phyloP scores from a whole-genome alignment of 2,329 filamentous ascomycete species.

The Aureobasidium vineae region DNA sequence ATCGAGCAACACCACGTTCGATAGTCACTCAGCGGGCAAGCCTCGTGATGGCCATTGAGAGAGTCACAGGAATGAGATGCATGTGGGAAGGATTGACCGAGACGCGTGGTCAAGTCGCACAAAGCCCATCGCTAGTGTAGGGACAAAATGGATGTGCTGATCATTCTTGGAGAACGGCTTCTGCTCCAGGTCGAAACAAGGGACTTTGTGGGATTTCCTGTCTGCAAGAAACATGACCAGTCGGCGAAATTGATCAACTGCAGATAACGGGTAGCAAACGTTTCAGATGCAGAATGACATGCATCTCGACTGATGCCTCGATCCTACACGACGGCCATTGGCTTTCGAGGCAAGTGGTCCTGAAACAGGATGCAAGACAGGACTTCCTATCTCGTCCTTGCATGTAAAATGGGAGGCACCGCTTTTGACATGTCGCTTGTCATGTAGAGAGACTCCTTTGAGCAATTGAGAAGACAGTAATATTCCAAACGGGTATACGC shows the following conservation, averaged over 20 bases:
- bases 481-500: constrained; percentile 7
- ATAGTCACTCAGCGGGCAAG: not conserved
- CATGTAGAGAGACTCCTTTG: not conserved
- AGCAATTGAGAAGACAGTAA: not conserved
- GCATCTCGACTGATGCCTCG: not conserved
- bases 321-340: not conserved
- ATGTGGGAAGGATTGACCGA: not conserved
- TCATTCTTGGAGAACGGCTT: not conserved
- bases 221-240: constrained; percentile 10
- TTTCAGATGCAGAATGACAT: constrained; percentile 22
- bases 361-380: constrained; percentile 12
- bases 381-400: not conserved
- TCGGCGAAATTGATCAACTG: not conserved
- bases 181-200: not conserved
- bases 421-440: constrained; percentile 12
- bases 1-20: not conserved
- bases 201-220: not conserved
- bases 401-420: not conserved
- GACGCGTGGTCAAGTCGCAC: constrained; percentile 18
- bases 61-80: not conserved
- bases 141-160: not conserved
- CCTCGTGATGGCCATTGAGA: not conserved
- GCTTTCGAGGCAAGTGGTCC: not conserved
- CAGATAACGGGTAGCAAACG: not conserved
- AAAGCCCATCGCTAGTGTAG: not conserved